Evolutionary conservation across 179 eudicot species (phyloP), one percentile per base, ranked within the genome.

Genomic region (Beta macrorhiza): DNA sequence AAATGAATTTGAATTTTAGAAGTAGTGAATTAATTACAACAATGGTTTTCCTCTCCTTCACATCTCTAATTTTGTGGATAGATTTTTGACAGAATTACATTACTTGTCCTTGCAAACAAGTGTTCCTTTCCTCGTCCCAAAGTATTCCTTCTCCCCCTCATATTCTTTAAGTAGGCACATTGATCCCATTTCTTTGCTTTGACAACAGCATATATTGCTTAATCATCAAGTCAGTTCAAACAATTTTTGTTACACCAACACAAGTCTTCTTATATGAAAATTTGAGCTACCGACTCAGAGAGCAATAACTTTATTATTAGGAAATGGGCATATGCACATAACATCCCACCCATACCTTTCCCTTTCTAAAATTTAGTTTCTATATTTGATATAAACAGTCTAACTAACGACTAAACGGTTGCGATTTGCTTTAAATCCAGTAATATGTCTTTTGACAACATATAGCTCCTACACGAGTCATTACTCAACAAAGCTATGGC

Each of bases 281-380:
- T 67, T 75, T 79, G 79, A 57, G 69, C 58, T 47, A 61, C 65
- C 59, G 19, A 53, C 67, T 79, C 51, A 53, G 20, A 49, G 42
- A 72, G 10, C 12, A 73, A 64, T 65, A 47, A 20, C 16, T 37
- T 11, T 52, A 10, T 19, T 71, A 29, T 53, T 71, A 52, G 53
- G 37, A 51, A 37, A 3, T 37, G 42, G 42, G 42, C 42, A 37
- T 29, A 67, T 58, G 82, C 67, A 55, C 61, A 62, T 69, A 49
- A 80, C 81, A 82, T 75, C 75, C 78, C 82, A 69, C 82, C 82
- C 84, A 84, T 82, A 17, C 78, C 56, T 65, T 61, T 25, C 44
- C 75, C 5, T 62, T 25, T 52, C 1, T 1, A 57, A 58, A 49
- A 62, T 2, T 25, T 32, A 13, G 7, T 22, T 49, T n/a, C 59